Base-by-base conservation (phyloP, 257 asterid genomes). In the Jacaranda copaia region DNA sequence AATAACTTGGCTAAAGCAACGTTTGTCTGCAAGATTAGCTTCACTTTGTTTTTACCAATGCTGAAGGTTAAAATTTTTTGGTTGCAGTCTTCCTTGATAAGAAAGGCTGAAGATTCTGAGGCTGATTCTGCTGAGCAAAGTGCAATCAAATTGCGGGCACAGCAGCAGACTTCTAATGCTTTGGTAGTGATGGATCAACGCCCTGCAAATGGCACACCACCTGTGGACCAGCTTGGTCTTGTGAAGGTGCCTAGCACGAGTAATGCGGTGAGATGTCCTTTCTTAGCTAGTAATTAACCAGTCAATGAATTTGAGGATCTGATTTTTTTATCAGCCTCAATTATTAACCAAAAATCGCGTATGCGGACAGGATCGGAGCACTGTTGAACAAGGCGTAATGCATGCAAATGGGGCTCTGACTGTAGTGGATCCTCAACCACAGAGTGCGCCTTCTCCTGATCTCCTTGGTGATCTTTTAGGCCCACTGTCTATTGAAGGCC, bases 61-160 rank as follows among this genome's bases (percentile, higher is more conserved):
- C 80, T 73, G 80, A 68, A 76, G 15, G 43, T 51, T 43, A 40
- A 40, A 6, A 56, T 4, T 82, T 48, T 72, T 70, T 73, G 67
- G 36, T 55, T 79, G 55, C 77, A 91, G 97, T 91, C 97, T 52
- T 82, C 96, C 45, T 81, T 91, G 79, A 89, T 91, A 8, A 91
- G 82, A 75, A 88, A 88, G 77, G 92, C 97, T 75, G 97, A 87
- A 80, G 90, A 81, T 74, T 76, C 96, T 9, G 97, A 91, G 86
- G 89, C 97, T 20, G 96, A 92, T 88, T 87, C 96, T 43, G 97
- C 97, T 52, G 97, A 92, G 69, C 96, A 90, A 85, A 92, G 96
- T 82, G 97, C 97, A 71, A 85, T 86, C 78, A 92, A 88, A 85
- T 71, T 90, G 76, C 92, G 92, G 67, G 83, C 93, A 69, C 93